phyloP scores from a whole-genome alignment of 768 basidiomycete genomes.

The Hygrocybe punicea region DNA sequence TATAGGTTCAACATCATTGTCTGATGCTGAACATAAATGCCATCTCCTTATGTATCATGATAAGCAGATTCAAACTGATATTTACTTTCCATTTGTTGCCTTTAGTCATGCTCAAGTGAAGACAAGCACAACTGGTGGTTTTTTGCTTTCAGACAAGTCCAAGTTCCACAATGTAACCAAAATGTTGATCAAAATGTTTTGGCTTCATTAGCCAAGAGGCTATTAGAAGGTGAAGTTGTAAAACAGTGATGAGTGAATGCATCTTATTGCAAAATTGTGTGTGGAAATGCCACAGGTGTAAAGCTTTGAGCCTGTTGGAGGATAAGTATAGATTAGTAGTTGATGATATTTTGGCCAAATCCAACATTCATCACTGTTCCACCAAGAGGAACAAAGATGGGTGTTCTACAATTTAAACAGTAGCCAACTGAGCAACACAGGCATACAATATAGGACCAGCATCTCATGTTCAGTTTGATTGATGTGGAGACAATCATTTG shows the following conservation, averaged over 20 bases:
- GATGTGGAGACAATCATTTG: too few relatives aligned
- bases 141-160: slow-evolving; percentile 22
- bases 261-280: slow-evolving; percentile 14
- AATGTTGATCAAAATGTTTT: slow-evolving; percentile 23
- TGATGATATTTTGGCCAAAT: slow-evolving; percentile 25
- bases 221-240: slow-evolving; percentile 24
- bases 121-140: slow-evolving; percentile 24
- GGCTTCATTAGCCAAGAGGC: slow-evolving; percentile 12
- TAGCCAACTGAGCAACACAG: too few relatives aligned
- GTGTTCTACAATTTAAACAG: too few relatives aligned
- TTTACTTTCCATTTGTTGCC: slow-evolving; percentile 34
- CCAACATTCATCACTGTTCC: slow-evolving; percentile 30
- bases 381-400: slow-evolving; percentile 15
- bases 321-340: slow-evolving; percentile 14
- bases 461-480: too few relatives aligned
- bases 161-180: slow-evolving; percentile 27
- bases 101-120: slow-evolving; percentile 43
- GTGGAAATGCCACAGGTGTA: slow-evolving; percentile 8
- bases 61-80: slow-evolving; percentile 37
- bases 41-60: slow-evolving; percentile 37
- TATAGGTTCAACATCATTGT: slow-evolving; percentile 13
- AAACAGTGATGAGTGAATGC: slow-evolving; percentile 18
- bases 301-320: slow-evolving; percentile 15
- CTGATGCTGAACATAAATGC: slow-evolving; percentile 21
- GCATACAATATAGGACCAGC: too few relatives aligned